phyloP scores from a whole-genome alignment of 306 rosid genomes.

The Echinosophora koreensis region DNA sequence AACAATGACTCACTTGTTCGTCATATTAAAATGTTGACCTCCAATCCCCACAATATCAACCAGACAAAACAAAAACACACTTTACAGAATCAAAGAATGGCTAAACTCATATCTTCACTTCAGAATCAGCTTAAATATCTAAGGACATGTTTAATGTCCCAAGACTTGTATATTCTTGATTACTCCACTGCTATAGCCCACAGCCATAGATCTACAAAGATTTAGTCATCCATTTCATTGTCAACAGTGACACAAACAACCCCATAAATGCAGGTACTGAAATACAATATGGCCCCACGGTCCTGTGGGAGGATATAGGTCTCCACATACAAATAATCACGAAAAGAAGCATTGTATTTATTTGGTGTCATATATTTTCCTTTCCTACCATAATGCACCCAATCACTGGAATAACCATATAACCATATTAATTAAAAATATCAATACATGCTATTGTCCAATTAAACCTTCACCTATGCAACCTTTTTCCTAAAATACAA shows the following conservation, averaged over 20 bases:
- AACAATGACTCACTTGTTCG: conserved; percentile 1
- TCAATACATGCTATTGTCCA: neutral
- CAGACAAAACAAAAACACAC: conserved; percentile 4
- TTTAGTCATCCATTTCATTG: too few relatives aligned
- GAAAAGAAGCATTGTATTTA: neutral
- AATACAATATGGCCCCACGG: neutral
- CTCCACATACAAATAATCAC: conserved; percentile 16
- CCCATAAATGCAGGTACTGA: conserved; percentile 4
- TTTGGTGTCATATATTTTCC: neutral
- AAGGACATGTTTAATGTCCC: conserved; percentile 3
- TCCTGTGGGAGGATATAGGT: neutral
- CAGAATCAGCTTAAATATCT: conserved; percentile 18
- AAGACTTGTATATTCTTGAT: neutral
- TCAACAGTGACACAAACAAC: neutral
- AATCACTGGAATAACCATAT: neutral
- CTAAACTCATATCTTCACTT: conserved; percentile 12
- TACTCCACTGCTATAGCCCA: neutral
- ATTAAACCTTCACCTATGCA: neutral
- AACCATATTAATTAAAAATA: neutral
- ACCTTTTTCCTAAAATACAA: neutral
- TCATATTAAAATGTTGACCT: neutral
- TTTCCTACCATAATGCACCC: neutral
- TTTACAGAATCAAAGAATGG: neutral
- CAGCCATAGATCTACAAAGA: neutral
- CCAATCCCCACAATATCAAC: conserved; percentile 7